Evolutionary conservation across 352 stramenopile species (phyloP).

Genomic region (Phytophthora pistaciae): DNA sequence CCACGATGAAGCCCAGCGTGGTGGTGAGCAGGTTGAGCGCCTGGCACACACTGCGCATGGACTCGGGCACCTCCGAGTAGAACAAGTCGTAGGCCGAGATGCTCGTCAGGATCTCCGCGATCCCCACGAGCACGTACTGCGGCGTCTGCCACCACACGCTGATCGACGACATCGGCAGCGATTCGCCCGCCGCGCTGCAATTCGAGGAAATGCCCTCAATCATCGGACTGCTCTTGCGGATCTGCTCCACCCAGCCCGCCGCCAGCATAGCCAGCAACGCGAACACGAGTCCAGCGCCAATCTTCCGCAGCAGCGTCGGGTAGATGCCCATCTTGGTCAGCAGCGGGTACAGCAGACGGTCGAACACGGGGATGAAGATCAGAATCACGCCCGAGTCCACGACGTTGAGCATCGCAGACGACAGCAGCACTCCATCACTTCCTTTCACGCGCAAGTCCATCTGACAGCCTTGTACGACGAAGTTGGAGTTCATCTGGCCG

Average conservation of each 20-base stretch:
- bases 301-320: conserved; percentile 88
- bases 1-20: conserved; percentile 89
- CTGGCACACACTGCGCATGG: conserved; percentile 92
- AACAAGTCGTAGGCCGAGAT: conserved; percentile 94
- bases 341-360: conserved; percentile 83
- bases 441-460: conserved; percentile 87
- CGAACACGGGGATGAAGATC: conserved; percentile 92
- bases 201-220: conserved; percentile 70
- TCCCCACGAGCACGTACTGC: conserved; percentile 91
- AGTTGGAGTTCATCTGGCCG: conserved; percentile 87
- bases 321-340: conserved; percentile 72
- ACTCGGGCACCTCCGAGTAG: conserved; percentile 92
- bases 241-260: conserved; percentile 74
- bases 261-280: conserved; percentile 79
- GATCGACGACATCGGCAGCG: conserved; percentile 79
- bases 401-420: conserved; percentile 87
- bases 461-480: conserved; percentile 89
- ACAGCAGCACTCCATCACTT: conserved; percentile 65
- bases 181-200: conserved; percentile 72
- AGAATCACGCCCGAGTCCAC: conserved; percentile 92
- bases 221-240: conserved; percentile 66
- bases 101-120: conserved; percentile 91
- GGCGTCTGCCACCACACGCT: conserved; percentile 93
- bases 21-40: conserved; percentile 92
- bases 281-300: conserved; percentile 88